A percentile compares a stretch with the other conserved stretches of the same genome.
These are phyloP conservation scores for Clavispora vitiphila DNA, from an alignment of 805 yeast species.

Conservation along the genomic window DNA sequence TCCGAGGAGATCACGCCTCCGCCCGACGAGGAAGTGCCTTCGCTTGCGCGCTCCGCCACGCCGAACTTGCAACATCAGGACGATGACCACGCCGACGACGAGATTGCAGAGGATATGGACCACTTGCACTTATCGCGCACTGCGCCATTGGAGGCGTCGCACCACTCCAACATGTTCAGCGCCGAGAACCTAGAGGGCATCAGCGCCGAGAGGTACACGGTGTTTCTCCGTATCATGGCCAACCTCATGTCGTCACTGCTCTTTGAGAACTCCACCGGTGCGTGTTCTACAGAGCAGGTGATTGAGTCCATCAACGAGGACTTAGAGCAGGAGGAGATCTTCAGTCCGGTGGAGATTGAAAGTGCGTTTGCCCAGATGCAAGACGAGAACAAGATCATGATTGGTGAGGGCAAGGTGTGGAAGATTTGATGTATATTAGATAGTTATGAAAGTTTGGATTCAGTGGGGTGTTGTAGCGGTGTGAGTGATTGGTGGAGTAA, in stretches of 20 bases:
- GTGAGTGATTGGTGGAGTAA: too few relatives aligned
- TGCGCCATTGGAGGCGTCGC: constrained; percentile 23
- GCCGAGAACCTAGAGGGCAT: constrained; percentile 15
- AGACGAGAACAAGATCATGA: constrained; percentile 31
- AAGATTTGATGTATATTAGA: constrained; percentile 19
- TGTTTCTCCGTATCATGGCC: constrained; percentile 28
- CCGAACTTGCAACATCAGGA: constrained; percentile 5
- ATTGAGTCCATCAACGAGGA: constrained; percentile 28
- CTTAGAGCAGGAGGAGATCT: constrained; percentile 37
- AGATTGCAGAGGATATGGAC: constrained; percentile 17
- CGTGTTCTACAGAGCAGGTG: constrained; percentile 30
- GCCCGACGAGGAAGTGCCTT: constrained; percentile 9
- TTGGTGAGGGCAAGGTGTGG: constrained; percentile 38
- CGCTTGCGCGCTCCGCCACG: constrained; percentile 3
- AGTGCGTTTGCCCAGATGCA: constrained; percentile 31
- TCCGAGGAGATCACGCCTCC: constrained; percentile 6
- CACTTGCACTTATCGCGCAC: constrained; percentile 26
- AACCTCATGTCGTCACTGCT: constrained; percentile 27
- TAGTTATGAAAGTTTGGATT: neutral
- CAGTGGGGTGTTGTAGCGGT: too few relatives aligned
- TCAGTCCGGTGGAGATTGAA: constrained; percentile 24
- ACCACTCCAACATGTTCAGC: constrained; percentile 16
- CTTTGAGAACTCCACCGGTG: constrained; percentile 27
- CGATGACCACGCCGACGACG: constrained; percentile 6
- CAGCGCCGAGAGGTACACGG: constrained; percentile 28